These are phyloP conservation scores for Coemansia sp. DNA, from an alignment of 192 early-diverging fungal species.

Conservation along the genomic window DNA sequence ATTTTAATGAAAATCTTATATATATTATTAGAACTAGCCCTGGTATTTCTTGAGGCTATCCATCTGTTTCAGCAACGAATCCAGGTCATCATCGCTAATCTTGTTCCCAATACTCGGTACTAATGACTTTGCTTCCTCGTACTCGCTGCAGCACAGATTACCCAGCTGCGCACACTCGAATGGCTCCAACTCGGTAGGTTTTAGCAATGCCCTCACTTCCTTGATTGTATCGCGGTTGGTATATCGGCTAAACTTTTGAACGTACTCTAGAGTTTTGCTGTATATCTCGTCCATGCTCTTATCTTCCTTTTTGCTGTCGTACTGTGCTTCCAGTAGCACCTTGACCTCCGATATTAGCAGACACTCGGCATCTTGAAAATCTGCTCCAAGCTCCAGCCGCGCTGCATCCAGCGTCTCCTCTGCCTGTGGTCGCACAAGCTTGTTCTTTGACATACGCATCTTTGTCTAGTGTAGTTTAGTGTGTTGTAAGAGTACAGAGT, in stretches of 20 bases:
- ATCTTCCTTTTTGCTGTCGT: conserved; percentile 55
- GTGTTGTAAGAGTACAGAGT: too few relatives aligned
- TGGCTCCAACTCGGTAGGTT: conserved; percentile 57
- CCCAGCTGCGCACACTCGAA: conserved; percentile 91
- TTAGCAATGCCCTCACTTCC: conserved; percentile 63
- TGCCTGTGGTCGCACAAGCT: conserved; percentile 17
- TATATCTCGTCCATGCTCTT: conserved; percentile 63
- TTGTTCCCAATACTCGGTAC: conserved; percentile 83
- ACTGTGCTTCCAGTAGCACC: conserved; percentile 68
- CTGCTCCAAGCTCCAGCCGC: conserved; percentile 48
- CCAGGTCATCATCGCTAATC: conserved; percentile 71
- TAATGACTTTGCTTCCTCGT: conserved; percentile 87
- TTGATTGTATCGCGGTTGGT: conserved; percentile 83
- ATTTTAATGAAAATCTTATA: too few relatives aligned
- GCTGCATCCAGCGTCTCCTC: conserved; percentile 45
- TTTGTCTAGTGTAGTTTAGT: too few relatives aligned
- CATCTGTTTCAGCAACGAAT: conserved; percentile 80
- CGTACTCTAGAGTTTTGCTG: conserved; percentile 84
- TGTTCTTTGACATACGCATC: conserved; percentile 10
- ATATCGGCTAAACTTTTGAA: conserved; percentile 78
- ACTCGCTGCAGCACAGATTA: conserved; percentile 87
- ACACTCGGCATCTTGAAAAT: conserved; percentile 71
- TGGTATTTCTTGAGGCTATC: conserved; percentile 80
- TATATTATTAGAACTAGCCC: conserved; percentile 8
- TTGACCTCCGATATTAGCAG: conserved; percentile 71